phyloP scores from a whole-genome alignment of 2,329 filamentous ascomycete genomes.

The Xylaria sp. region DNA sequence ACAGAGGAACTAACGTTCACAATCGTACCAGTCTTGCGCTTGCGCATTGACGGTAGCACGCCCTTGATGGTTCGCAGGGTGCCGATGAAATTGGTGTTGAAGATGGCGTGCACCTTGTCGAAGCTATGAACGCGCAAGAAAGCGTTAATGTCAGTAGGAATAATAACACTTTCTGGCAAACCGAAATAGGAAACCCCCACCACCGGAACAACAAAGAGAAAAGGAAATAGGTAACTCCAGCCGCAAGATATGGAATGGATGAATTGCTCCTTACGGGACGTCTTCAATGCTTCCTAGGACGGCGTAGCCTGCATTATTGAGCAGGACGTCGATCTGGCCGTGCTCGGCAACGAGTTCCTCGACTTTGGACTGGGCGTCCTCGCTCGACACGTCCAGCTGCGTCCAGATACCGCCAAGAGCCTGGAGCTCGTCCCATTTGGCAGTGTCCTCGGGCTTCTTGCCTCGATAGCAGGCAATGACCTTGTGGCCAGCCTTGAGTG shows the following conservation, averaged over 20 bases:
- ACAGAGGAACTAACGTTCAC: constrained; percentile 44
- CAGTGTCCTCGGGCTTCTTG: constrained; percentile 36
- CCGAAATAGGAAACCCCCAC: neutral
- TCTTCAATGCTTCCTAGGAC: constrained; percentile 43
- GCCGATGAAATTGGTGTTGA: constrained; percentile 45
- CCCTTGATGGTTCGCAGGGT: constrained; percentile 44
- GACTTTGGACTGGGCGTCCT: constrained; percentile 41
- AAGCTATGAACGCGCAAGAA: constrained; percentile 33
- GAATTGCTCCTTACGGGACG: constrained; percentile 33
- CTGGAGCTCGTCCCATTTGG: constrained; percentile 41
- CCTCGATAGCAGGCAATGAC: constrained; percentile 44
- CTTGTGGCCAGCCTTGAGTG: constrained; percentile 43
- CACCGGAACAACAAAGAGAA: neutral
- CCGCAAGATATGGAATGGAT: neutral
- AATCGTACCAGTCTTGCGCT: constrained; percentile 45
- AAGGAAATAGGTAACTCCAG: neutral
- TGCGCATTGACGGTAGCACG: constrained; percentile 45
- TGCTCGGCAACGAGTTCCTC: constrained; percentile 38
- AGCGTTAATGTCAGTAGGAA: constrained; percentile 17
- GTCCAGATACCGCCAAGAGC: constrained; percentile 44
- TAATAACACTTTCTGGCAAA: neutral
- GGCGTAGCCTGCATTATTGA: constrained; percentile 45
- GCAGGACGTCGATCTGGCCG: constrained; percentile 43
- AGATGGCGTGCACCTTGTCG: constrained; percentile 41
- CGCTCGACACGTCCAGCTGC: constrained; percentile 40